phyloP scores from a whole-genome alignment of 1,284 basidiomycete species.

The Rhizopogon parksii region DNA sequence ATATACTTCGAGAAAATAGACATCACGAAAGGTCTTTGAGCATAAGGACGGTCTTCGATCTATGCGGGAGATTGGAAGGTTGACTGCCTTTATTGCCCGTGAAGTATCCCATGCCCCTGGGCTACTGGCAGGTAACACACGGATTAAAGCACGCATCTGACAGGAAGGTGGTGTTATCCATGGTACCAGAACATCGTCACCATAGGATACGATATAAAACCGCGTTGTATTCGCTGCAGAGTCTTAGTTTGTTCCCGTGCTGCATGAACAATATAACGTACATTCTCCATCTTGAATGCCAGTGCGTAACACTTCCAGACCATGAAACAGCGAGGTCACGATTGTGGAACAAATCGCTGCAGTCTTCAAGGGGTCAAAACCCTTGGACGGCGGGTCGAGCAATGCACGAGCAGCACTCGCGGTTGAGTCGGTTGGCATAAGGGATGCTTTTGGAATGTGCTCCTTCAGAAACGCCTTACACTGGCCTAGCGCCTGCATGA shows the following conservation, averaged over 20 bases:
- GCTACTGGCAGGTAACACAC: conserved; percentile 20
- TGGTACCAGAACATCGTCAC: conserved; percentile 25
- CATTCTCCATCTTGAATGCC: conserved; percentile 59
- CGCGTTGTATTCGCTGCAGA: conserved; percentile 55
- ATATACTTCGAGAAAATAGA: conserved; percentile 53
- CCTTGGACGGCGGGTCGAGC: conserved; percentile 22
- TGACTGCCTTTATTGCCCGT: conserved; percentile 16
- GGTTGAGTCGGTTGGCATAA: conserved; percentile 57
- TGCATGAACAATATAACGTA: conserved; percentile 25
- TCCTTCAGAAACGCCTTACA: conserved; percentile 52
- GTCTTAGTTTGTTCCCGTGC: not conserved
- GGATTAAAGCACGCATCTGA: conserved; percentile 34
- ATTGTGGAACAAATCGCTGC: conserved; percentile 70
- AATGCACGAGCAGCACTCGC: conserved; percentile 59
- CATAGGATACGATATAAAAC: conserved; percentile 48
- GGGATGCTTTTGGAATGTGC: conserved; percentile 44
- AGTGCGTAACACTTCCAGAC: conserved; percentile 48
- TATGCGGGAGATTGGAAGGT: conserved; percentile 37
- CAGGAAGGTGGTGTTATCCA: conserved; percentile 5
- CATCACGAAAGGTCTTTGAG: conserved; percentile 45
- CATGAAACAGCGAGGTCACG: conserved; percentile 50
- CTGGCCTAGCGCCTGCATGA: conserved; percentile 65
- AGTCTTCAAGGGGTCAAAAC: conserved; percentile 35
- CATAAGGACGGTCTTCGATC: conserved; percentile 54
- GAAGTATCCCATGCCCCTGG: conserved; percentile 11